Percentiles rank a stretch among this genome's conserved stretches.
These are phyloP conservation scores for Prunus kanzakura DNA, from an alignment of 306 rosid genomes.

Conservation along the genomic window DNA sequence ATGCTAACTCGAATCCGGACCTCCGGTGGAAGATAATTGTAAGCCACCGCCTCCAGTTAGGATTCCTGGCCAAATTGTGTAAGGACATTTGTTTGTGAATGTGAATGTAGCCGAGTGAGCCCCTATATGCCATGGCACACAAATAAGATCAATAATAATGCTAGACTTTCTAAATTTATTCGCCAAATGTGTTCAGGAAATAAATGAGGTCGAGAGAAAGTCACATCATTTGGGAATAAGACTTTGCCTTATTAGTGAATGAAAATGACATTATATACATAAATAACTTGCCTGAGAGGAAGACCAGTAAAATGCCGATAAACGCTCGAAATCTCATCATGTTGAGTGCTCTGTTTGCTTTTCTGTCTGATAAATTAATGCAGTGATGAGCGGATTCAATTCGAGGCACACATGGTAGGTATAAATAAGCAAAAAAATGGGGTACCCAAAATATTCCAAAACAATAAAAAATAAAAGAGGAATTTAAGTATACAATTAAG, in stretches of 20 bases:
- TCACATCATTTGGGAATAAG: not conserved
- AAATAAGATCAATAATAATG: not conserved
- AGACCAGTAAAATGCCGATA: not conserved
- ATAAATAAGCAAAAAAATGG: not conserved
- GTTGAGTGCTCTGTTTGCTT: not conserved
- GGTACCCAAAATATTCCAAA: not conserved
- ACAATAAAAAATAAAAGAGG: not conserved
- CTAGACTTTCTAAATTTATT: not conserved
- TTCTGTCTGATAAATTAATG: not conserved
- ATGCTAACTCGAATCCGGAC: constrained; percentile 14
- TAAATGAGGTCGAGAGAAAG: too few relatives aligned
- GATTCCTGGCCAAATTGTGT: not conserved
- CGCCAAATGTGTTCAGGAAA: not conserved
- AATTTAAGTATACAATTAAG: too few relatives aligned
- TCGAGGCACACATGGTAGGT: not conserved
- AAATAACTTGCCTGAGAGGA: not conserved
- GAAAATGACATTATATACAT: too few relatives aligned
- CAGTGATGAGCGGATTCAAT: not conserved
- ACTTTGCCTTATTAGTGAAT: too few relatives aligned
- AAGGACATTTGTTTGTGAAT: not conserved
- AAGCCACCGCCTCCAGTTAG: not conserved
- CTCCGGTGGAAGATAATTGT: not conserved
- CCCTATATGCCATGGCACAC: not conserved
- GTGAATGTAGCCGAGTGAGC: not conserved
- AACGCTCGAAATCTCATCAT: not conserved